Conservation (phyloP, 495 filamentous ascomycete species). For the Darksidea phi region DNA sequence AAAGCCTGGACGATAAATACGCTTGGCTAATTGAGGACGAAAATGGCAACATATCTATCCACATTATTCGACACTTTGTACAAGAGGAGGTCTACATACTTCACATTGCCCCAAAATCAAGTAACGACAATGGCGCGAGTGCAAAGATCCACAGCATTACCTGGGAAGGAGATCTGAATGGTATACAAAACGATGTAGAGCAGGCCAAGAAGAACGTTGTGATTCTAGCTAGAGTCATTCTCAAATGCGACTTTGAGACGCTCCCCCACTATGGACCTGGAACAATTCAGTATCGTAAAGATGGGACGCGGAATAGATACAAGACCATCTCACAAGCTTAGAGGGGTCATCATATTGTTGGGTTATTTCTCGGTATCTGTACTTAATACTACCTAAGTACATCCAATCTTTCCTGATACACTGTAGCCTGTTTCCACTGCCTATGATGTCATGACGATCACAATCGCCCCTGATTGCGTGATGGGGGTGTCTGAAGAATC, state of each 20-base stretch:
- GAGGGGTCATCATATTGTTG: constrained; percentile 10
- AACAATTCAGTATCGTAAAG: constrained; percentile 8
- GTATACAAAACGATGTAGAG: constrained; percentile 17
- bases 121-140: constrained; percentile 17
- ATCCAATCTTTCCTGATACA: constrained; percentile 14
- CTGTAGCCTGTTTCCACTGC: constrained; percentile 11
- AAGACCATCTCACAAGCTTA: constrained; percentile 5
- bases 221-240: constrained; percentile 15
- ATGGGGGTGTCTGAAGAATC: constrained; percentile 10
- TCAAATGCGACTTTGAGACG: constrained; percentile 18
- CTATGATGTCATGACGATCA: constrained; percentile 11
- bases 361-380: constrained; percentile 10
- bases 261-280: background rate
- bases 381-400: constrained; percentile 10
- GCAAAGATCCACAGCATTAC: constrained; percentile 20
- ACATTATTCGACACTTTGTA: constrained; percentile 21
- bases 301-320: constrained; percentile 8
- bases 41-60: constrained; percentile 22
- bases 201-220: constrained; percentile 22
- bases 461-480: constrained; percentile 7
- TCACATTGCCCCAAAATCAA: constrained; percentile 18
- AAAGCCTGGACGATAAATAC: constrained; percentile 17
- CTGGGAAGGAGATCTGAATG: constrained; percentile 12
- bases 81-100: constrained; percentile 23
- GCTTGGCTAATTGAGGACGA: constrained; percentile 15